Evolutionary conservation across 768 basidiomycete genomes (phyloP).

Genomic region (Pisolithus albus): DNA sequence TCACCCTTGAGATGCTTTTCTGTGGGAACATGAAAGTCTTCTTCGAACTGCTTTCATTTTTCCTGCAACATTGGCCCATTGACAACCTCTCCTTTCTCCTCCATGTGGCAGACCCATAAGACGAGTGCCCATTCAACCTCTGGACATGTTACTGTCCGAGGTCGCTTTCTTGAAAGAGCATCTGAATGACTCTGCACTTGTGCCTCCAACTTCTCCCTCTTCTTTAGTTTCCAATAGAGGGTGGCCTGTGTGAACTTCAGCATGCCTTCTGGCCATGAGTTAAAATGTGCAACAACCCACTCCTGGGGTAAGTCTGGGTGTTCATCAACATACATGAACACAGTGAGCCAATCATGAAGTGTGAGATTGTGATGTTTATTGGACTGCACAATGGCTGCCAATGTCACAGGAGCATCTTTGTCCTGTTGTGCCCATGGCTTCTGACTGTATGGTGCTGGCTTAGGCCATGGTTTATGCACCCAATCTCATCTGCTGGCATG

Average conservation of each 20-base stretch:
- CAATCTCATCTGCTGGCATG: too few species aligned
- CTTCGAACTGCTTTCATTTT: too few species aligned
- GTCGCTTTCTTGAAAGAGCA: constrained; percentile 24
- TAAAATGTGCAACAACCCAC: background rate
- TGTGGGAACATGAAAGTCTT: too few species aligned
- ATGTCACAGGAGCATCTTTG: background rate
- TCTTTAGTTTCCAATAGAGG: background rate
- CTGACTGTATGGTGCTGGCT: background rate
- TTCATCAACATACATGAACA: background rate
- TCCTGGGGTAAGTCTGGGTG: background rate
- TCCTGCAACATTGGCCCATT: too few species aligned
- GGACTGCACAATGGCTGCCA: background rate
- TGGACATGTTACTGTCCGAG: constrained; percentile 7
- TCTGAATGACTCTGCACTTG: constrained; percentile 13
- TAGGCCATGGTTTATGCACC: background rate
- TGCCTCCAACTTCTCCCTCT: background rate
- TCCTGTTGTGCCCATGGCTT: background rate
- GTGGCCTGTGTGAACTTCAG: background rate
- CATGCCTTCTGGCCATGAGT: background rate
- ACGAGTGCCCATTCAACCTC: too few species aligned
- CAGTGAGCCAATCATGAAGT: background rate
- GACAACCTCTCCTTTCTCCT: too few species aligned
- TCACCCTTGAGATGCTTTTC: too few species aligned
- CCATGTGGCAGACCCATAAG: too few species aligned
- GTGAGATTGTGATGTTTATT: background rate